These are phyloP conservation scores for Bombardia bombarda DNA, from an alignment of 495 filamentous ascomycete genomes.

Conservation along the genomic window DNA sequence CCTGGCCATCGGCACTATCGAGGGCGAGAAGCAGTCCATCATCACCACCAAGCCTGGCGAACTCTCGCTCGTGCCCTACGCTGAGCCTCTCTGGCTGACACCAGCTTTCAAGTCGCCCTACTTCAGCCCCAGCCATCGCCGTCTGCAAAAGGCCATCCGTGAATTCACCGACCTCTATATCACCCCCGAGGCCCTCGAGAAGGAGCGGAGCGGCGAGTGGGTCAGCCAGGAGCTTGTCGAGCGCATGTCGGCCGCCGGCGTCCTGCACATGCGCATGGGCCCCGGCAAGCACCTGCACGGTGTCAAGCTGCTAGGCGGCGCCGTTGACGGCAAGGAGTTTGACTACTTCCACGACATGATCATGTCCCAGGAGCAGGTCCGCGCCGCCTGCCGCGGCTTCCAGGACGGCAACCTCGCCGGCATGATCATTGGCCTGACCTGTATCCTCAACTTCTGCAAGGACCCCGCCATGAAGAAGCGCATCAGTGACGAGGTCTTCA, in stretches of 20 bases:
- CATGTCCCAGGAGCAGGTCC: constrained; percentile 62
- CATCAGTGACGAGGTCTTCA: constrained; percentile 64
- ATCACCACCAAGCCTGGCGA: constrained; percentile 63
- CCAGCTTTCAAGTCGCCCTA: constrained; percentile 76
- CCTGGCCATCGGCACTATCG: constrained; percentile 68
- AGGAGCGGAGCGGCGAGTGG: constrained; percentile 66
- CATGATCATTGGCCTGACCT: constrained; percentile 77
- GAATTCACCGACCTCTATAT: constrained; percentile 66
- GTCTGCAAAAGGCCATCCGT: constrained; percentile 63
- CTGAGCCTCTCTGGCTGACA: constrained; percentile 72
- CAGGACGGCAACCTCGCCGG: constrained; percentile 59
- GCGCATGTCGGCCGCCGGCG: constrained; percentile 62
- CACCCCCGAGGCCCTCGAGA: constrained; percentile 67
- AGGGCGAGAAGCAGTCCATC: constrained; percentile 67
- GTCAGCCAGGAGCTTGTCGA: constrained; percentile 74
- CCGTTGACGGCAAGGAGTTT: constrained; percentile 69
- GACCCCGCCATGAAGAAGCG: constrained; percentile 57
- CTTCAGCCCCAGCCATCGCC: constrained; percentile 68
- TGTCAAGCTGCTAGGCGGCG: constrained; percentile 57
- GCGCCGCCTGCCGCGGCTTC: constrained; percentile 61
- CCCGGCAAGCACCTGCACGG: constrained; percentile 78
- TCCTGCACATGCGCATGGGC: constrained; percentile 76
- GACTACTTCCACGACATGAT: constrained; percentile 86
- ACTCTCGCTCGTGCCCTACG: constrained; percentile 69
- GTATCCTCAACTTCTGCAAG: constrained; percentile 70